Conservation (phyloP, 2,329 filamentous ascomycete species). For the Cercospora sp. region DNA sequence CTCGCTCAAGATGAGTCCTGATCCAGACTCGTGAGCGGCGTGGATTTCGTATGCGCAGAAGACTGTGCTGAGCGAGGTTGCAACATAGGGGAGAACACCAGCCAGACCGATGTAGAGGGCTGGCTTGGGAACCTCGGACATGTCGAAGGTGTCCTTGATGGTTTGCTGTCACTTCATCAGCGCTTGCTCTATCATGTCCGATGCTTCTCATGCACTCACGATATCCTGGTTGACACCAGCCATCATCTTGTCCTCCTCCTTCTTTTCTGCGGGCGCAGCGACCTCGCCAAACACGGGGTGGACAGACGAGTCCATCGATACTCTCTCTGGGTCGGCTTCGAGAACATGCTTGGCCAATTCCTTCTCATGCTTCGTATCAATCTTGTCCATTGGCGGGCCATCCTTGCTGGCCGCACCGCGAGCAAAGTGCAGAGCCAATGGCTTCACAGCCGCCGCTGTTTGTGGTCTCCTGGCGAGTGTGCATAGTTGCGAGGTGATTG, state of each 20-base stretch:
- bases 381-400: constrained; percentile 44
- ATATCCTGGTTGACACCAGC: constrained; percentile 45
- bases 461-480: constrained; percentile 41
- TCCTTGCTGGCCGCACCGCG: constrained; percentile 24
- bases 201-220: constrained; percentile 22
- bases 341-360: constrained; percentile 58
- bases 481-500: constrained; percentile 48
- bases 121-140: constrained; percentile 49
- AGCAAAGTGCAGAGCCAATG: constrained; percentile 35
- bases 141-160: constrained; percentile 52
- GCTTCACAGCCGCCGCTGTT: constrained; percentile 38
- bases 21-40: constrained; percentile 61
- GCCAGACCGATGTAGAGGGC: constrained; percentile 54
- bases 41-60: constrained; percentile 83
- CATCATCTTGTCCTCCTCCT: constrained; percentile 45
- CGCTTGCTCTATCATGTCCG: neutral
- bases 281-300: constrained; percentile 47
- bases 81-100: constrained; percentile 66
- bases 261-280: constrained; percentile 31
- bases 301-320: constrained; percentile 58
- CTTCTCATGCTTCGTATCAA: constrained; percentile 60
- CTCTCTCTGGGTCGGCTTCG: constrained; percentile 59
- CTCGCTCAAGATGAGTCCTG: constrained; percentile 65
- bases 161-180: constrained; percentile 44
- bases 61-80: constrained; percentile 78